Evolutionary conservation across 768 basidiomycete species (phyloP), one percentile per base, ranked within the genome.

Genomic region (Collybia sp.): DNA sequence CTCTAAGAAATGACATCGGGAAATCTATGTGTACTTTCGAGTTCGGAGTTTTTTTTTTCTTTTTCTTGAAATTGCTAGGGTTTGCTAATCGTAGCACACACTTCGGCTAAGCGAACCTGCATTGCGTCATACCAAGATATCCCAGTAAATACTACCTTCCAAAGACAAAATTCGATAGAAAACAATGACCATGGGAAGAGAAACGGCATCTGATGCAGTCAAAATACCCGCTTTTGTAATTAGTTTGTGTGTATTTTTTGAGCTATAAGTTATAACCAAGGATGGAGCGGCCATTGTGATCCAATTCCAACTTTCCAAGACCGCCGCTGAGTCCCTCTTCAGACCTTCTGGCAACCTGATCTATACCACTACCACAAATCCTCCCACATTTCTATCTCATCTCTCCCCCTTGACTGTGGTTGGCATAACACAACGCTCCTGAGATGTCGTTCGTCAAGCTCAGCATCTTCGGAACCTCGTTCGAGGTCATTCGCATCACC

Each of bases 391-490:
- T 19, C 39, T 43, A 43, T 52, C 48, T 51, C 30, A 43, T 53
- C 53, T 54, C 46, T 49, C 41, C 30, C 51, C 40, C 37, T 51
- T 44, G 38, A 42, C 43, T 38, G 51, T 44, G 31, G 25, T 44
- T 44, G 41, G 41, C 47, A 42, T 50, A 48, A 50, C 53, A 38
- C 47, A 33, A 50, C 43, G 12, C 42, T 38, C 46, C 45, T 42
- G 42, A 44, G 44, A 91, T 93, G 90, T 93, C 90, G 44, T 96
- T 96, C 57, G 93, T 97, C 60, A 97, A 97, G 72, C 89, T 98
- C 59, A 89, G 85, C 70, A 98, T 98, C 70, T 98, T 98, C 58
- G 94, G 93, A 40, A 99, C 95, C 52, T 96, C 94, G 45, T 94
- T 95, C 69, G 93, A 95, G 82, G 92, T 87, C 13, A 70, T 58